Percentiles rank a stretch among this genome's conserved stretches.
These are phyloP conservation scores for Blastobotrys robertii DNA, from an alignment of 805 yeast species.

Conservation along the genomic window DNA sequence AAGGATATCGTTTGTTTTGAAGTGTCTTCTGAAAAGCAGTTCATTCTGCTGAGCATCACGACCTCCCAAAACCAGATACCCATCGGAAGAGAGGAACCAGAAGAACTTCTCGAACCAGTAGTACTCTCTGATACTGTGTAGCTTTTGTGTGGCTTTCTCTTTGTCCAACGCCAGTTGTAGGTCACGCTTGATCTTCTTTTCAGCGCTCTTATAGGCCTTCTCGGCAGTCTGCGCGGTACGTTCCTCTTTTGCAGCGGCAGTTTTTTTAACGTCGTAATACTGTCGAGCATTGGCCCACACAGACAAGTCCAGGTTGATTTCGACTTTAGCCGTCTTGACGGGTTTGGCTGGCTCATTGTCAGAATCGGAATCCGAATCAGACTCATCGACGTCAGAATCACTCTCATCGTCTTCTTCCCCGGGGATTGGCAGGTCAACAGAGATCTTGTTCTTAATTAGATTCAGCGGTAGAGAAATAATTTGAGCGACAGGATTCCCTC, in stretches of 20 bases:
- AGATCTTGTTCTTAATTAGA: constrained; percentile 57
- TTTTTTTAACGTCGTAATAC: constrained; percentile 68
- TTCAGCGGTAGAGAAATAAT: constrained; percentile 59
- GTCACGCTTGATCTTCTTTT: constrained; percentile 64
- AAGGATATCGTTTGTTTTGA: constrained; percentile 60
- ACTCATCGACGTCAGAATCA: constrained; percentile 31
- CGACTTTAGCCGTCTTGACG: constrained; percentile 34
- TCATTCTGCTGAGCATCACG: constrained; percentile 74
- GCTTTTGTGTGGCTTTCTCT: constrained; percentile 38
- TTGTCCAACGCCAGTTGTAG: constrained; percentile 49
- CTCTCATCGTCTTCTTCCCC: constrained; percentile 26
- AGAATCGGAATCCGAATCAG: constrained; percentile 22
- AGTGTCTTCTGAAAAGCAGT: constrained; percentile 67
- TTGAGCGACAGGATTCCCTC: constrained; percentile 55
- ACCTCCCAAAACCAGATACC: constrained; percentile 79
- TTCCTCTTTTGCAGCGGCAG: constrained; percentile 65
- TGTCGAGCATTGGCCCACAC: constrained; percentile 84
- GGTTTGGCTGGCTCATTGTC: constrained; percentile 9
- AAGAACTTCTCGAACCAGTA: constrained; percentile 89
- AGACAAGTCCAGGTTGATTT: constrained; percentile 58
- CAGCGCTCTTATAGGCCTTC: constrained; percentile 75
- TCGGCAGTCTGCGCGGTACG: constrained; percentile 72
- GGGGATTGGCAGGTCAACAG: constrained; percentile 43
- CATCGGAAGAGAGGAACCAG: constrained; percentile 92
- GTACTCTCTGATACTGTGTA: constrained; percentile 58